Conservation (phyloP, 1,284 basidiomycete genomes). For the Veloboletus limbatus region DNA sequence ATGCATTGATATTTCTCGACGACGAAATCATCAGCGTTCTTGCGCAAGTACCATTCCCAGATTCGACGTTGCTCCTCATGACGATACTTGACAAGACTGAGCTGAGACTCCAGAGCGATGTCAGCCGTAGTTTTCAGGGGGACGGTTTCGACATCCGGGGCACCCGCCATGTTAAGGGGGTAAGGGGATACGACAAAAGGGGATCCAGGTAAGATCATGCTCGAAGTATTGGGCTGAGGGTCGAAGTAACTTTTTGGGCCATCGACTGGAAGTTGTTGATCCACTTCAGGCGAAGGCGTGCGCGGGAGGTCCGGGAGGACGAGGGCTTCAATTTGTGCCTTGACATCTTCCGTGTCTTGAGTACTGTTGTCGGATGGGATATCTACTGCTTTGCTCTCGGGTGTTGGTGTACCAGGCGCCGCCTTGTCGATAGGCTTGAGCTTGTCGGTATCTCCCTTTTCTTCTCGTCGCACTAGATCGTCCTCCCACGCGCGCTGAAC, state of each 20-base stretch:
- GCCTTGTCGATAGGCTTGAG: constrained; percentile 32
- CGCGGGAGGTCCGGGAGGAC: constrained; percentile 45
- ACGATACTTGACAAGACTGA: constrained; percentile 70
- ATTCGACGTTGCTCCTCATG: constrained; percentile 83
- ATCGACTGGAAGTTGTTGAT: constrained; percentile 22
- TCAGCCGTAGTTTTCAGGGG: constrained; percentile 51
- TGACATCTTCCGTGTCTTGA: constrained; percentile 50
- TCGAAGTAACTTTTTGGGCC: constrained; percentile 44
- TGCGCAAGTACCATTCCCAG: constrained; percentile 90
- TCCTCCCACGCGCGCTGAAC: constrained; percentile 80
- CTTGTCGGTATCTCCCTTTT: constrained; percentile 50
- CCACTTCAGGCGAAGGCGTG: constrained; percentile 41
- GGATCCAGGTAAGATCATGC: constrained; percentile 25
- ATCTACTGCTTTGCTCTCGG: constrained; percentile 19
- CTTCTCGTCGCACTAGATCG: constrained; percentile 76
- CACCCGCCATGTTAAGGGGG: constrained; percentile 14
- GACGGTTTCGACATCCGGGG: constrained; percentile 42
- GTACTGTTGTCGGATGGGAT: constrained; percentile 2
- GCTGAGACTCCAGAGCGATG: constrained; percentile 69
- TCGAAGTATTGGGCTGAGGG: constrained; percentile 31
- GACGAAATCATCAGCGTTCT: constrained; percentile 80
- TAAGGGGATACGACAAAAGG: constrained; percentile 29
- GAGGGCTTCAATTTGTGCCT: constrained; percentile 69
- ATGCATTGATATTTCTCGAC: constrained; percentile 95
- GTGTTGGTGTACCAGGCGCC: constrained; percentile 30